Base-by-base conservation (phyloP, 805 yeast species). In the Cyberlindnera xylosilytica region DNA sequence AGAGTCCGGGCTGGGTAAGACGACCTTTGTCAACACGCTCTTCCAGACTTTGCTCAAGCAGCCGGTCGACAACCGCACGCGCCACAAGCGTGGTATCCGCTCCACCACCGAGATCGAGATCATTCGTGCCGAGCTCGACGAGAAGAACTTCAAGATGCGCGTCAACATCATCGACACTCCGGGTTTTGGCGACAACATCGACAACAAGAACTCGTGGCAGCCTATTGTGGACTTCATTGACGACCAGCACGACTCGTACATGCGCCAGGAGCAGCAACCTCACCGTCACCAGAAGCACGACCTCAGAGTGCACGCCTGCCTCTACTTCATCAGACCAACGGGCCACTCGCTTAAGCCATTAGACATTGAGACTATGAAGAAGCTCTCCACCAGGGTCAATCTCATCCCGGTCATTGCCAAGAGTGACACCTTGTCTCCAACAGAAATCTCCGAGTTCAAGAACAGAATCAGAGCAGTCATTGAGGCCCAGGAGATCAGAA, bases 201-300 rank as follows among this genome's bases (percentile, higher is more conserved):
- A 89, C 69, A 90, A 89, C 66, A 76, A 74, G 57, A 83, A 84
- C 61, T 74, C 93, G 34, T 88, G 96, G 95, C 83, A 81, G 46
- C 88, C 96, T 29, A 76, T 88, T 53, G 72, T 85, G 47, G 95
- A 87, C 63, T 90, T 87, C 63, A 79, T 90, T 49, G 96, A 89
- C 63, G 95, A 87, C 60, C 97, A 89, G 68, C 93, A 87, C 59
- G 89, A 83, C 57, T 74, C 84, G 19, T 88, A 68, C 62, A 84
- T 89, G 91, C 85, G 85, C 62, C 96, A 87, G 63, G 97, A 89
- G 61, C 93, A 88, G 60, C 98, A 90, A 67, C 98, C 98, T 26
- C 64, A 62, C 39, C 79, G 98, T 64, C 45, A 41, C 2, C 66
- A 66, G 31, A 78, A 73, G 58, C 83, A 81, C 54, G 97, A 90